Evolutionary conservation across 257 asterid species (phyloP), one percentile per base, ranked within the genome.

Genomic region (Solanum chiquidenum): DNA sequence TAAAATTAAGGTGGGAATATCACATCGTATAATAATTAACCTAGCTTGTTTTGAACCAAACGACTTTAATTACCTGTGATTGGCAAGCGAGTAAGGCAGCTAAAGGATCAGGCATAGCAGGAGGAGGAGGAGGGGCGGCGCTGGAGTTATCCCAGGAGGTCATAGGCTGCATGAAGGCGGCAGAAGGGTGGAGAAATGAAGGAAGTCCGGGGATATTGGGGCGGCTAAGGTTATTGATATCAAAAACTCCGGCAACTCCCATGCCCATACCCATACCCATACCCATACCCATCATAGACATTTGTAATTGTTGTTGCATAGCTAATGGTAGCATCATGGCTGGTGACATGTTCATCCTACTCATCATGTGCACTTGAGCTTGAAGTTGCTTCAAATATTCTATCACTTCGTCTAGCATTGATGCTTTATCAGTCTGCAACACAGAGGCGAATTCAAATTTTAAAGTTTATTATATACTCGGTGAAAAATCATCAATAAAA

Each of bases 371-470:
- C 7, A 96, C 92, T 89, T 96, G 98, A 27, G 95, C 94, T 93
- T 95, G 98, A 0, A 96, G 79, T 58, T 95, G 98, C 55, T 94
- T 96, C 52, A 96, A 69, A 89, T 96, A 91, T 35, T 95, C 96
- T 76, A 96, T 95, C 29, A 93, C 99, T 91, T 96, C 99, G 88
- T 93, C 96, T 34, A 96, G 88, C 96, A 96, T 94, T 14, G 99
- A 96, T 20, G 99, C 98, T 90, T 96, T 95, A 83, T 96, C 98
- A 0, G 95, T 94, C 99, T 96, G 92, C 74, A 4, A n/a, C 18
- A 25, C 4, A 55, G 1, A 68, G 5, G 1, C 23, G 1, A 6
- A 68, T 68, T 29, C 37, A 68, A 27, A 29, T 0, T 68, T 68
- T 68, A 21, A 71, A 71, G 12, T 71, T 71, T 31, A 31, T 71